These are phyloP conservation scores for Claviceps purpurea DNA, from an alignment of 2,329 filamentous ascomycete species.

Conservation along the genomic window DNA sequence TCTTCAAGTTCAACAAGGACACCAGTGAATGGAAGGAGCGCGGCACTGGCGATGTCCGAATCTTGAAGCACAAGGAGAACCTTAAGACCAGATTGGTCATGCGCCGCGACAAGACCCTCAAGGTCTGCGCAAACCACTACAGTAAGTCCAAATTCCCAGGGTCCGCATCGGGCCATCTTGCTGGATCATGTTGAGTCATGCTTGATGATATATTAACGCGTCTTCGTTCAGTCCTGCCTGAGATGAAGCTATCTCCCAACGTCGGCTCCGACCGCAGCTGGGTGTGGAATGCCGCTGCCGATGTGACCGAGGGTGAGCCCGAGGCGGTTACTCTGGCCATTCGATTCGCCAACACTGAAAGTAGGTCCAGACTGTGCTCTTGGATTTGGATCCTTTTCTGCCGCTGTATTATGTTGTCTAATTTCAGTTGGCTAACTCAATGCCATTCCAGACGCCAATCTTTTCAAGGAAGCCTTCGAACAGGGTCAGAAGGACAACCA, in stretches of 20 bases:
- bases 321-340: constrained; percentile 94
- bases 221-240: constrained; percentile 60
- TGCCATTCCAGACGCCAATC: constrained; percentile 61
- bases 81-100: constrained; percentile 95
- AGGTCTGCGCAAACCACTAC: constrained; percentile 99
- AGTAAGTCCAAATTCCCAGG: constrained; percentile 43
- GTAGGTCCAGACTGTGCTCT: constrained; percentile 39
- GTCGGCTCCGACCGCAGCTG: constrained; percentile 96
- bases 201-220: constrained; percentile 3
- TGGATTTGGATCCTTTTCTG: not conserved
- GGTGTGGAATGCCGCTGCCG: constrained; percentile 97
- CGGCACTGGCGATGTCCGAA: constrained; percentile 86
- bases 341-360: constrained; percentile 94
- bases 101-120: constrained; percentile 98
- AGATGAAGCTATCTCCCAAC: constrained; percentile 98
- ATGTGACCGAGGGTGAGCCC: constrained; percentile 95
- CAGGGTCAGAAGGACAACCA: constrained; percentile 96
- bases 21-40: constrained; percentile 97
- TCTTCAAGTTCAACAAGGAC: constrained; percentile 94
- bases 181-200: too few species aligned
- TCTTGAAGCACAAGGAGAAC: constrained; percentile 98
- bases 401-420: not conserved
- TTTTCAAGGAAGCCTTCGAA: constrained; percentile 95
- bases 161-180: too few species aligned
- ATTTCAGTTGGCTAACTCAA: not conserved